A percentile compares a stretch with the other conserved stretches of the same genome.
Conservation (phyloP, 2,329 filamentous ascomycete genomes). For the Alternaria brassicae region DNA sequence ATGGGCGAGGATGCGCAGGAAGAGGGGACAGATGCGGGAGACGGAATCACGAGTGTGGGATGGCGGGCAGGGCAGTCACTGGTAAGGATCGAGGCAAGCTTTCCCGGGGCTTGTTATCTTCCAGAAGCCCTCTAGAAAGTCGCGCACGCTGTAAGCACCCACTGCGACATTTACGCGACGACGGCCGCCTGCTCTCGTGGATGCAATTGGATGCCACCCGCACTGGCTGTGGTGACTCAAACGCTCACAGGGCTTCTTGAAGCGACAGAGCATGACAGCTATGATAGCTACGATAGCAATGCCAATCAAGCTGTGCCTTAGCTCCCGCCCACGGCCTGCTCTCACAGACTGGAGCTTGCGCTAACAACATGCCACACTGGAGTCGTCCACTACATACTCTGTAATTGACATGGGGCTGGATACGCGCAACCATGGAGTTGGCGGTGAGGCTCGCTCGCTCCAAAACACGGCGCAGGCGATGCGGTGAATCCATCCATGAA, state of each 20-base stretch:
- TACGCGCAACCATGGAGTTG: constrained; percentile 15
- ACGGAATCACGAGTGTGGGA: constrained; percentile 22
- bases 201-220: constrained; percentile 23
- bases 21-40: constrained; percentile 29
- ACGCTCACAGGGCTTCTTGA: background rate
- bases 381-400: background rate
- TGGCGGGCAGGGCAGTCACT: constrained; percentile 24
- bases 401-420: no score
- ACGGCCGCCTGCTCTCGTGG: constrained; percentile 17
- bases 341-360: background rate
- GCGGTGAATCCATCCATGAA: constrained; percentile 12
- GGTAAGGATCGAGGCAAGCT: constrained; percentile 27
- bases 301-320: constrained; percentile 20
- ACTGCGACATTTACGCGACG: constrained; percentile 6
- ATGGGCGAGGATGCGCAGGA: constrained; percentile 26
- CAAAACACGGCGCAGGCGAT: constrained; percentile 10
- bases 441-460: constrained; percentile 31
- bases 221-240: constrained; percentile 9
- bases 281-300: background rate
- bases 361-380: background rate
- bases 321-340: constrained; percentile 25
- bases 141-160: constrained; percentile 5
- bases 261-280: constrained; percentile 11
- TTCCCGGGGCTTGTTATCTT: constrained; percentile 30
- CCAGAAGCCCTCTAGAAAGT: constrained; percentile 42